These are phyloP conservation scores for Pseudogymnoascus sp. DNA, from an alignment of 2,329 filamentous ascomycete genomes.

Conservation along the genomic window DNA sequence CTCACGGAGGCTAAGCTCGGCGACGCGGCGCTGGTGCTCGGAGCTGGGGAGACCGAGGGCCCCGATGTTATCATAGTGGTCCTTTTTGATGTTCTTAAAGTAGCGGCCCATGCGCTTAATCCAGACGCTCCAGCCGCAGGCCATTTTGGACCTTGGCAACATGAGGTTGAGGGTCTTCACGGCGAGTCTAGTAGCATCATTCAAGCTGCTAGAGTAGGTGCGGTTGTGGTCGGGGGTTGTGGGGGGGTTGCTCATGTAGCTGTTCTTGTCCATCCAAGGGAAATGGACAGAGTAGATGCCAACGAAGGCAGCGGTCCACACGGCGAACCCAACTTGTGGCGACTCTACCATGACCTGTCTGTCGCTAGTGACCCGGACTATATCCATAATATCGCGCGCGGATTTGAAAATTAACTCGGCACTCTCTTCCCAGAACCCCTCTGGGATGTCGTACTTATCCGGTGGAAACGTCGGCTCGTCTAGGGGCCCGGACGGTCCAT, in stretches of 20 bases:
- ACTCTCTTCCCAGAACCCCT: slow-evolving; percentile 54
- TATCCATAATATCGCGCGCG: slow-evolving; percentile 54
- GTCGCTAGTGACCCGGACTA: slow-evolving; percentile 49
- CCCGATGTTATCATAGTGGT: slow-evolving; percentile 24
- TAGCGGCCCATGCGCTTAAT: slow-evolving; percentile 46
- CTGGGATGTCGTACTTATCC: slow-evolving; percentile 37
- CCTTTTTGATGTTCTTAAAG: slow-evolving; percentile 42
- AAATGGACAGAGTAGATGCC: slow-evolving; percentile 61
- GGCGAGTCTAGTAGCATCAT: slow-evolving; percentile 37
- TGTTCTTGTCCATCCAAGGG: slow-evolving; percentile 56
- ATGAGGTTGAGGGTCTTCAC: slow-evolving; percentile 44
- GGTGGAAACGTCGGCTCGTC: slow-evolving; percentile 48
- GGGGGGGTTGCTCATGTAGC: slow-evolving; percentile 40
- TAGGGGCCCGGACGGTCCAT: slow-evolving; percentile 44
- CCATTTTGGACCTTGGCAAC: slow-evolving; percentile 46
- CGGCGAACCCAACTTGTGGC: slow-evolving; percentile 56
- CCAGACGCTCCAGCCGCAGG: slow-evolving; percentile 45
- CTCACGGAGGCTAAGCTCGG: slow-evolving; percentile 32
- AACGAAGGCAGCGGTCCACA: slow-evolving; percentile 59
- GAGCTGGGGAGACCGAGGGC: neutral
- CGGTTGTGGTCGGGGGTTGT: slow-evolving; percentile 13
- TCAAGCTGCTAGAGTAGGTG: slow-evolving; percentile 7
- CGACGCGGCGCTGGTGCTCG: slow-evolving; percentile 22
- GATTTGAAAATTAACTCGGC: slow-evolving; percentile 55
- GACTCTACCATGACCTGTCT: slow-evolving; percentile 51